phyloP scores from a whole-genome alignment of 1,284 basidiomycete species.

The Ceratobasidium sp. region DNA sequence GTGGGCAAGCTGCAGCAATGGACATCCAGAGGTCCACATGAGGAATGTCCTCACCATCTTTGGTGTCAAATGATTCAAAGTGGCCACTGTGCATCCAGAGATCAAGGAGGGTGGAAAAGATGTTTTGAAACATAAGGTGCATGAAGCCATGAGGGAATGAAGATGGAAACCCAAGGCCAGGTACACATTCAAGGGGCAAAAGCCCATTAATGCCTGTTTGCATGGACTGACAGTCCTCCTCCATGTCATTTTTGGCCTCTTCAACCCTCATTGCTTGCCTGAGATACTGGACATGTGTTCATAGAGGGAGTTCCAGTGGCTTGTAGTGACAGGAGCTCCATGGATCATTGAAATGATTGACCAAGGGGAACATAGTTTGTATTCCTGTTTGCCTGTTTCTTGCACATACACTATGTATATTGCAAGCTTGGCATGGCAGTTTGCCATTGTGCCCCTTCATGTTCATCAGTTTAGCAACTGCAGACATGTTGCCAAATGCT shows the following conservation, averaged over 20 bases:
- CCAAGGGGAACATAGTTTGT: slow-evolving; percentile 26
- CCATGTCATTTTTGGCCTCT: background rate
- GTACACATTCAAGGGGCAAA: slow-evolving; percentile 12
- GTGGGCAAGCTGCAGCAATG: slow-evolving; percentile 52
- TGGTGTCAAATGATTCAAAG: background rate
- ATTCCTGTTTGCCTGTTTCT: background rate
- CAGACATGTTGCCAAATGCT: slow-evolving; percentile 42
- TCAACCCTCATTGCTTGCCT: background rate
- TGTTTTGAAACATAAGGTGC: slow-evolving; percentile 44
- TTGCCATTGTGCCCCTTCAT: slow-evolving; percentile 40
- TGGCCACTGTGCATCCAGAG: slow-evolving; percentile 28
- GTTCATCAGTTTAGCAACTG: slow-evolving; percentile 38
- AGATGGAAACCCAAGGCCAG: slow-evolving; percentile 19
- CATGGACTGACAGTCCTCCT: background rate
- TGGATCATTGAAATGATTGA: no score
- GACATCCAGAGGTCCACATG: slow-evolving; percentile 51
- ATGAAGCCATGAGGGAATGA: slow-evolving; percentile 45
- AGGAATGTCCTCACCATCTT: background rate
- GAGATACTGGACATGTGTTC: slow-evolving; percentile 10
- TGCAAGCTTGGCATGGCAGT: slow-evolving; percentile 33
- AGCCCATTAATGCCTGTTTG: slow-evolving; percentile 39
- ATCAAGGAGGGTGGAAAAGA: slow-evolving; percentile 30
- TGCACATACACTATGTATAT: slow-evolving; percentile 13
- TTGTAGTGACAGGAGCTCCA: no score
- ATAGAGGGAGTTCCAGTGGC: slow-evolving; percentile 22